Conservation (phyloP, 2,329 filamentous ascomycete genomes). For the Didymosphaeria variabile region DNA sequence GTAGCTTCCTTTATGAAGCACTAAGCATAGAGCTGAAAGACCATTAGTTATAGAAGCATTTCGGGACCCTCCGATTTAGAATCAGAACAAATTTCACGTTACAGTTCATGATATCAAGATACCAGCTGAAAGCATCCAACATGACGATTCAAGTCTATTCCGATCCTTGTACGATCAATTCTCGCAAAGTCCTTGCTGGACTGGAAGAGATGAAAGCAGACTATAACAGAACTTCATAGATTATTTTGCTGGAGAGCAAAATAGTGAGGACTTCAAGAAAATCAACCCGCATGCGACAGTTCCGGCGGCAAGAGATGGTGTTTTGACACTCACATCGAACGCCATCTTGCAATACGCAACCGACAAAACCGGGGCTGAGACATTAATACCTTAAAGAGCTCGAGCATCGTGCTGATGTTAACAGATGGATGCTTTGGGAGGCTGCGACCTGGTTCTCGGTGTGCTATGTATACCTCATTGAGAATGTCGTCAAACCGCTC, state of each 20-base stretch:
- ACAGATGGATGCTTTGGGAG: constrained; percentile 56
- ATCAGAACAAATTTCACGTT: background rate
- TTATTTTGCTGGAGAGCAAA: constrained; percentile 54
- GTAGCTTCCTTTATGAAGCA: background rate
- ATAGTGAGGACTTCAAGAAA: constrained; percentile 44
- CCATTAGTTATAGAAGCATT: background rate
- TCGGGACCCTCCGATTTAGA: background rate
- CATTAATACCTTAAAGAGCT: constrained; percentile 52
- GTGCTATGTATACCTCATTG: constrained; percentile 54
- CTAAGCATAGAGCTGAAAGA: background rate
- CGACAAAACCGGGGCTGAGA: constrained; percentile 39
- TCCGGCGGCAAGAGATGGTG: constrained; percentile 51
- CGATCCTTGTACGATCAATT: constrained; percentile 55
- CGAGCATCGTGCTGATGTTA: constrained; percentile 51
- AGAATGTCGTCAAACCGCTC: constrained; percentile 54
- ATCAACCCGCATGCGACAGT: constrained; percentile 53
- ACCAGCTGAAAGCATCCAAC: background rate
- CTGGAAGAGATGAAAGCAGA: constrained; percentile 48
- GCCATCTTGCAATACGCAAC: constrained; percentile 55
- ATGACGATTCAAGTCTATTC: constrained; percentile 15
- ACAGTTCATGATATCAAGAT: background rate
- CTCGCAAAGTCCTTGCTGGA: constrained; percentile 53
- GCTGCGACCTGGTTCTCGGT: constrained; percentile 52
- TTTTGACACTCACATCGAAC: constrained; percentile 53
- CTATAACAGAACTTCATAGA: constrained; percentile 51